These are phyloP conservation scores for Capronia epimyces DNA, from an alignment of 2,329 filamentous ascomycete species.

Conservation along the genomic window DNA sequence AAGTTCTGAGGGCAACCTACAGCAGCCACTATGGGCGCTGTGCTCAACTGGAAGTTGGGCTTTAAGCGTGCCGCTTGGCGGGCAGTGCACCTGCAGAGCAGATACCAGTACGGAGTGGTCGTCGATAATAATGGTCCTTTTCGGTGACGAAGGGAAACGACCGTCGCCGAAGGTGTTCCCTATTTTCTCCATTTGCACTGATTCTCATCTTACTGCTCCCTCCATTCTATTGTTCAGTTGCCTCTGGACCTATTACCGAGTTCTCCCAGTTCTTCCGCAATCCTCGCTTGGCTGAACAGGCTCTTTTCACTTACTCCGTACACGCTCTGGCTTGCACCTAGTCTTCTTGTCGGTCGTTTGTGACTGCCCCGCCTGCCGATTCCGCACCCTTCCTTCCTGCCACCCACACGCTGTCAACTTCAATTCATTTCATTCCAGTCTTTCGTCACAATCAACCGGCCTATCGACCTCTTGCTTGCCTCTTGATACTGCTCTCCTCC, in stretches of 20 bases:
- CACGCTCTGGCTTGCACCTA: not conserved
- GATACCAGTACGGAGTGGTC: too few species aligned
- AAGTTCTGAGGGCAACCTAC: not conserved
- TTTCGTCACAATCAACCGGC: not conserved
- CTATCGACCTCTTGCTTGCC: not conserved
- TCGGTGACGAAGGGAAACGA: too few species aligned
- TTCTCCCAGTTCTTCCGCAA: too few species aligned
- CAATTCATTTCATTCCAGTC: constrained; percentile 1
- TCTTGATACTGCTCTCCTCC: constrained; percentile 9
- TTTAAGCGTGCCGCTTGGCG: not conserved
- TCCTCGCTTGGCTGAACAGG: too few species aligned
- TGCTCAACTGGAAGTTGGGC: not conserved
- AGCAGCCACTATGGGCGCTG: not conserved
- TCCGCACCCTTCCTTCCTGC: constrained; percentile 3
- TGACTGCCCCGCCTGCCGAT: constrained; percentile 7
- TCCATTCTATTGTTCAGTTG: not conserved
- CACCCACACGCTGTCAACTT: constrained; percentile 7
- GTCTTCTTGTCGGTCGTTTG: not conserved
- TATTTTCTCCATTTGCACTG: not conserved
- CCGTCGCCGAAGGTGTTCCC: too few species aligned
- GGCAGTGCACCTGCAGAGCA: not conserved
- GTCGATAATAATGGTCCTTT: not conserved
- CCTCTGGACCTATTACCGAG: not conserved
- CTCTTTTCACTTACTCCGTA: too few species aligned
- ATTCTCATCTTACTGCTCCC: not conserved